A percentile compares a stretch with the other conserved stretches of the same genome.
These are phyloP conservation scores for Hymenoscyphus repandus DNA, from an alignment of 2,329 filamentous ascomycete species.

Conservation along the genomic window DNA sequence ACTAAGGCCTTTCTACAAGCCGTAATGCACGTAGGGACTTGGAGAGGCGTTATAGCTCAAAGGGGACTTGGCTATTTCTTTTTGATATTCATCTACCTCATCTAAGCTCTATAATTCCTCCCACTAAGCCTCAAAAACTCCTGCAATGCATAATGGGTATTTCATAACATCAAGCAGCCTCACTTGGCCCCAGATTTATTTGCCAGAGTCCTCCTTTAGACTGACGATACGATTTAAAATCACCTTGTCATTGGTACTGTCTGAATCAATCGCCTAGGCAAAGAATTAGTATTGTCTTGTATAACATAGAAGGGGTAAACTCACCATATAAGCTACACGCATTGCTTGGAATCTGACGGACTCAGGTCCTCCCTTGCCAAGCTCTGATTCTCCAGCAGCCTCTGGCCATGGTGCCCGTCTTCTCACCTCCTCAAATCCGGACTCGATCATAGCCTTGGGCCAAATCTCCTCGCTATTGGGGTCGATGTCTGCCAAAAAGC, in stretches of 20 bases:
- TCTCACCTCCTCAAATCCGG: slow-evolving; percentile 74
- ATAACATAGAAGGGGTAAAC: not conserved
- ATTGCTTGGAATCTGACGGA: slow-evolving; percentile 87
- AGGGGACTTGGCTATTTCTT: too few species aligned
- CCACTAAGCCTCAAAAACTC: not conserved
- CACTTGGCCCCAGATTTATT: slow-evolving; percentile 33
- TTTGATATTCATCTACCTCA: too few species aligned
- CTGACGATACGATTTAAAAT: slow-evolving; percentile 90
- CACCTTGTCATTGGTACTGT: slow-evolving; percentile 73
- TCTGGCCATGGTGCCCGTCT: slow-evolving; percentile 75
- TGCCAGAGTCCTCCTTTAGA: slow-evolving; percentile 80
- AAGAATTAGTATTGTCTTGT: not conserved
- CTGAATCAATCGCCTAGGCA: slow-evolving; percentile 62
- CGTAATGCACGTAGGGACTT: too few species aligned
- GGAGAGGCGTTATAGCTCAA: too few species aligned
- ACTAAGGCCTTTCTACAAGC: too few species aligned
- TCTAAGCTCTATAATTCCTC: too few species aligned
- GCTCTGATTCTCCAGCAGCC: slow-evolving; percentile 59
- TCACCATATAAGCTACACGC: slow-evolving; percentile 66
- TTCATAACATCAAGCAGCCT: not conserved
- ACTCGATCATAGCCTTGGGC: slow-evolving; percentile 72
- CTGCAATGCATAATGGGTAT: not conserved
- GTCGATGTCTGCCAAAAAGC: slow-evolving; percentile 80
- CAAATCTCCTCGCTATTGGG: slow-evolving; percentile 79
- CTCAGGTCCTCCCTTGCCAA: slow-evolving; percentile 59